Evolutionary conservation across 2,329 filamentous ascomycete species (phyloP).

Genomic region (Clonostachys rosea): DNA sequence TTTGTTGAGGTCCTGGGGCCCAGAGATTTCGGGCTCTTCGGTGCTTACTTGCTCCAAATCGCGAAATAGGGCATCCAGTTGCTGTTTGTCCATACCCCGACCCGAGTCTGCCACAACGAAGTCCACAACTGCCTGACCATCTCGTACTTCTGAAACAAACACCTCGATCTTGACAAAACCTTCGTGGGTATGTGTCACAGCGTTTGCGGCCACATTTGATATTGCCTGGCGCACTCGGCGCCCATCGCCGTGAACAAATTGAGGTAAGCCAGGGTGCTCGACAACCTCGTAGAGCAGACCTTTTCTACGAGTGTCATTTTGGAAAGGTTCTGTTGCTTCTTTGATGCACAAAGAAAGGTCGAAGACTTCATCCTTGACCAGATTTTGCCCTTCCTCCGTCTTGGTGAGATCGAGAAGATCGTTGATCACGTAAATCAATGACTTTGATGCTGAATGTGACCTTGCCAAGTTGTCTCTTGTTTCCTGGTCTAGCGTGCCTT

Average conservation of each 20-base stretch:
- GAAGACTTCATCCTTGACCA: conserved; percentile 79
- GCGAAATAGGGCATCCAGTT: conserved; percentile 51
- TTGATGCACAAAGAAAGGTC: conserved; percentile 65
- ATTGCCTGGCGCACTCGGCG: conserved; percentile 77
- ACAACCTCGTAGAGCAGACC: conserved; percentile 65
- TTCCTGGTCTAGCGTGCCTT: conserved; percentile 73
- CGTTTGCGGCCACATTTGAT: conserved; percentile 80
- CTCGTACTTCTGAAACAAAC: conserved; percentile 48
- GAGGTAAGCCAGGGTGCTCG: conserved; percentile 65
- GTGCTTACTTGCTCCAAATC: conserved; percentile 55
- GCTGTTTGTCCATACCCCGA: conserved; percentile 61
- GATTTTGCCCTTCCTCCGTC: conserved; percentile 72
- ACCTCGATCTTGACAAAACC: conserved; percentile 70
- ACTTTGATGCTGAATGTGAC: conserved; percentile 89
- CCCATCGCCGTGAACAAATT: conserved; percentile 71
- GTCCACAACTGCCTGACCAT: conserved; percentile 61
- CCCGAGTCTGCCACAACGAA: conserved; percentile 75
- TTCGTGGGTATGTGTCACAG: conserved; percentile 68
- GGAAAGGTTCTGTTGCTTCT: conserved; percentile 75
- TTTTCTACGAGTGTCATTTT: conserved; percentile 71
- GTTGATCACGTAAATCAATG: conserved; percentile 90
- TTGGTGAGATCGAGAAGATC: conserved; percentile 86
- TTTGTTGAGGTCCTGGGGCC: conserved; percentile 15
- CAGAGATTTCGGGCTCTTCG: conserved; percentile 23
- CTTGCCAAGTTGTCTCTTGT: conserved; percentile 79